Percentiles rank a stretch among this genome's conserved stretches.
Evolutionary conservation across 192 early-diverging fungal species (phyloP).

Genomic region (Martensiomyces pterosporus): DNA sequence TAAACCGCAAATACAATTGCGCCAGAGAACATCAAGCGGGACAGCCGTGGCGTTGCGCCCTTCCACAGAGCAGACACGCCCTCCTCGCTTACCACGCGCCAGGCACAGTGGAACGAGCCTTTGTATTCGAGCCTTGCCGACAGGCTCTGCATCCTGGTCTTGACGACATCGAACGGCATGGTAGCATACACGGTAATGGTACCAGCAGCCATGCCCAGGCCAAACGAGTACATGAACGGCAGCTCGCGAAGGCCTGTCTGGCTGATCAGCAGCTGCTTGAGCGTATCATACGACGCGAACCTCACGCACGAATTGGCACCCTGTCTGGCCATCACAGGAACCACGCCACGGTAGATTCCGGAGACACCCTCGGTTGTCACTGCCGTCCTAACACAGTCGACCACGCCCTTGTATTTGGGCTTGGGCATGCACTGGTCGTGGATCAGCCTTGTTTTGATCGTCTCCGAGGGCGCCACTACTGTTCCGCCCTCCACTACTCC

Average conservation of each 20-base stretch:
- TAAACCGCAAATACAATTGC: conserved; percentile 53
- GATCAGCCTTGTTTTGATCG: conserved; percentile 95
- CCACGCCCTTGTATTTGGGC: conserved; percentile 74
- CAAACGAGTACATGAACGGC: conserved; percentile 59
- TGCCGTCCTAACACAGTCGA: conserved; percentile 69
- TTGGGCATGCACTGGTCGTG: conserved; percentile 75
- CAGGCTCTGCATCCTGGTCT: conserved; percentile 93
- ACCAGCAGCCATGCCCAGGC: conserved; percentile 79
- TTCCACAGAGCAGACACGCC: conserved; percentile 89
- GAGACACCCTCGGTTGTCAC: conserved; percentile 66
- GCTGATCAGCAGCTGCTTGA: conserved; percentile 56
- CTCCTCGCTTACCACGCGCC: conserved; percentile 66
- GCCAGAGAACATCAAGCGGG: conserved; percentile 62
- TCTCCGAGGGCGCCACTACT: conserved; percentile 91
- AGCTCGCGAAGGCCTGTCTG: conserved; percentile 12
- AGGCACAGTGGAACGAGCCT: conserved; percentile 69
- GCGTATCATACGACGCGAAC: conserved; percentile 77
- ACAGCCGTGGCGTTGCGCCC: conserved; percentile 86
- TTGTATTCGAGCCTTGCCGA: conserved; percentile 65
- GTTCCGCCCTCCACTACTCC: conserved; percentile 83
- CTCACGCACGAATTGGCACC: conserved; percentile 94
- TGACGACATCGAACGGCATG: conserved; percentile 97
- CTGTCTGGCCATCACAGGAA: conserved; percentile 90
- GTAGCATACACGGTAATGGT: conserved; percentile 93
- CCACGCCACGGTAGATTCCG: conserved; percentile 87